Conservation (phyloP, 495 filamentous ascomycete species). For the Aspergillus sparsus region DNA sequence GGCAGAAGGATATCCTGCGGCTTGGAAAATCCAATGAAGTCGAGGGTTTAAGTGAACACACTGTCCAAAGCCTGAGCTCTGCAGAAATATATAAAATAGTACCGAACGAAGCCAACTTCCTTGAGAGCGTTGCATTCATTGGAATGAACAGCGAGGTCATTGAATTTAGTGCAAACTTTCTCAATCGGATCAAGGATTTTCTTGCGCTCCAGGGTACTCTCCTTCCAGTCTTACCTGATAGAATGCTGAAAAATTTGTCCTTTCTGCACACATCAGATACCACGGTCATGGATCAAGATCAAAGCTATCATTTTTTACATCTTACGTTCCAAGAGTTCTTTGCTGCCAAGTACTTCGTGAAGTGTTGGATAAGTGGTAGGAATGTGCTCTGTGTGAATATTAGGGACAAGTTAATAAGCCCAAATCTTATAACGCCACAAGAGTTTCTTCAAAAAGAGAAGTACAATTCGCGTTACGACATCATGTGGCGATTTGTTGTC, state of each 20-base stretch:
- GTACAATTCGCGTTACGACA: constrained; percentile 41
- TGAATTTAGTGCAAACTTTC: background rate
- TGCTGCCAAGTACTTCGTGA: constrained; percentile 40
- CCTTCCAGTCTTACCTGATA: background rate
- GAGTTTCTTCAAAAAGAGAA: constrained; percentile 39
- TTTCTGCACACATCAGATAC: constrained; percentile 35
- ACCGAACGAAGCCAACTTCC: background rate
- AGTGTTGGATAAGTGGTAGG: constrained; percentile 26
- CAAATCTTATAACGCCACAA: constrained; percentile 18
- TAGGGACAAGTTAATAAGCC: no score
- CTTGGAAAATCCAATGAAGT: background rate
- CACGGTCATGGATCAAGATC: no score
- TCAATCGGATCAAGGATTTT: background rate
- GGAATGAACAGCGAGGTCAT: constrained; percentile 1
- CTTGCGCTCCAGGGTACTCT: background rate
- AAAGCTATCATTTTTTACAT: constrained; percentile 42
- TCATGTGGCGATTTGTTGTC: constrained; percentile 47
- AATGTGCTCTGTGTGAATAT: no score
- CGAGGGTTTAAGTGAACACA: background rate
- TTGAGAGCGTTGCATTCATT: background rate
- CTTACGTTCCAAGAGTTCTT: constrained; percentile 29
- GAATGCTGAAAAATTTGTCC: constrained; percentile 21
- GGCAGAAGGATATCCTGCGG: constrained; percentile 12
- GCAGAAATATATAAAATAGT: background rate
- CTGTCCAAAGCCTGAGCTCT: background rate